phyloP scores from a whole-genome alignment of 1,284 basidiomycete species.

The Moesziomyces aphidis region DNA sequence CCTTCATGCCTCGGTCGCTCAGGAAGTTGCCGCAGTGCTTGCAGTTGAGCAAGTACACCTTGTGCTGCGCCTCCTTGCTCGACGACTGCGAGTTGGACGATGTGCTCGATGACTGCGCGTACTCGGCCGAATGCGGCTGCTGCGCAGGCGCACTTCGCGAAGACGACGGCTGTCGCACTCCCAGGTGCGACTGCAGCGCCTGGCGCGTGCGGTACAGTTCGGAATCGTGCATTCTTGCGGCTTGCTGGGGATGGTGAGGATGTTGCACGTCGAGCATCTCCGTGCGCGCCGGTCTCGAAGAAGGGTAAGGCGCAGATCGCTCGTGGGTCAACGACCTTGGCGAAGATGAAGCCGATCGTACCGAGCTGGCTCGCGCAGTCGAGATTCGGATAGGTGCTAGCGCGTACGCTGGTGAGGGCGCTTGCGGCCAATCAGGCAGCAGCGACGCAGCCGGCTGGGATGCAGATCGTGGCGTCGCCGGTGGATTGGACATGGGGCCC shows the following conservation, averaged over 20 bases:
- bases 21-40: conserved; percentile 79
- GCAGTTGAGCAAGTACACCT: conserved; percentile 84
- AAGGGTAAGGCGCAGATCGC: conserved; percentile 24
- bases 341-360: conserved; percentile 13
- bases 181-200: conserved; percentile 24
- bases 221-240: conserved; percentile 20
- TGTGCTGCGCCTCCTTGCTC: conserved; percentile 67
- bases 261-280: conserved; percentile 19
- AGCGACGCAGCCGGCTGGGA: conserved; percentile 27
- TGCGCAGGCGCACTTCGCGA: conserved; percentile 9
- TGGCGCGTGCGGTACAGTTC: conserved; percentile 35
- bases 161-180: conserved; percentile 8
- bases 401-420: conserved; percentile 25
- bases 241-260: conserved; percentile 9
- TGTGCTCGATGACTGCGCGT: conserved; percentile 7
- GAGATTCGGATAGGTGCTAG: conserved; percentile 21
- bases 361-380: conserved; percentile 13
- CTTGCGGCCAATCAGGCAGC: conserved; percentile 32
- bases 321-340: conserved; percentile 15
- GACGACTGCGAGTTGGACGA: conserved; percentile 12
- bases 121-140: conserved; percentile 10
- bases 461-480: conserved; percentile 27
- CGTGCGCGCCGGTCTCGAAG: conserved; percentile 14
- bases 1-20: conserved; percentile 87
- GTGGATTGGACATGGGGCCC: conserved; percentile 16